Evolutionary conservation across 2,329 filamentous ascomycete species (phyloP).

Genomic region (Chalara sp.): DNA sequence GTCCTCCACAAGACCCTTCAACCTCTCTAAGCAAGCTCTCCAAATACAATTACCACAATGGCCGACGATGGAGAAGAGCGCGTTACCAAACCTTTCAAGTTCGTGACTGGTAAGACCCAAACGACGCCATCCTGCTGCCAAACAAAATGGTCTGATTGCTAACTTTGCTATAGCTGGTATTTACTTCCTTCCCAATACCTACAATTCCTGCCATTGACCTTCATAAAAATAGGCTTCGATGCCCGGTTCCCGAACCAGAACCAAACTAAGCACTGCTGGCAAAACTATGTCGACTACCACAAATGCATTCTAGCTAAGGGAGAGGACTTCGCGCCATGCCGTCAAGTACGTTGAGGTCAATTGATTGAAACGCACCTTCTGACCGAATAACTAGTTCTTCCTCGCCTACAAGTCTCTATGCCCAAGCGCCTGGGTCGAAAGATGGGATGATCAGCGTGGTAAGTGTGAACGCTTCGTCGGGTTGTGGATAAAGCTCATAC

Average conservation of each 20-base stretch:
- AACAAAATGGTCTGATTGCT: constrained; percentile 30
- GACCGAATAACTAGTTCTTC: constrained; percentile 63
- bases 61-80: constrained; percentile 82
- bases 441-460: constrained; percentile 98
- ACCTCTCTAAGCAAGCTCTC: constrained; percentile 25
- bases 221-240: constrained; percentile 69
- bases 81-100: constrained; percentile 99
- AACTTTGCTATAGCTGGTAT: constrained; percentile 40
- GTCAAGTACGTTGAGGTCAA: constrained; percentile 61
- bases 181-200: constrained; percentile 19
- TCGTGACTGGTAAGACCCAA: constrained; percentile 80
- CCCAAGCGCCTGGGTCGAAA: constrained; percentile 86
- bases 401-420: constrained; percentile 95
- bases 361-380: constrained; percentile 32
- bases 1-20: constrained; percentile 16
- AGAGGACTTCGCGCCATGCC: constrained; percentile 96
- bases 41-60: constrained; percentile 58
- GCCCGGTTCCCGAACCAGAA: constrained; percentile 98
- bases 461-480: constrained; percentile 31
- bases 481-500: constrained; percentile 10
- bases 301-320: constrained; percentile 99
- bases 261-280: constrained; percentile 99
- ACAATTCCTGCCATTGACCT: constrained; percentile 11
- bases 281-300: constrained; percentile 99
- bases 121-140: constrained; percentile 13